Base-by-base conservation (phyloP, 83 land plant species). In the Picea mariana region DNA sequence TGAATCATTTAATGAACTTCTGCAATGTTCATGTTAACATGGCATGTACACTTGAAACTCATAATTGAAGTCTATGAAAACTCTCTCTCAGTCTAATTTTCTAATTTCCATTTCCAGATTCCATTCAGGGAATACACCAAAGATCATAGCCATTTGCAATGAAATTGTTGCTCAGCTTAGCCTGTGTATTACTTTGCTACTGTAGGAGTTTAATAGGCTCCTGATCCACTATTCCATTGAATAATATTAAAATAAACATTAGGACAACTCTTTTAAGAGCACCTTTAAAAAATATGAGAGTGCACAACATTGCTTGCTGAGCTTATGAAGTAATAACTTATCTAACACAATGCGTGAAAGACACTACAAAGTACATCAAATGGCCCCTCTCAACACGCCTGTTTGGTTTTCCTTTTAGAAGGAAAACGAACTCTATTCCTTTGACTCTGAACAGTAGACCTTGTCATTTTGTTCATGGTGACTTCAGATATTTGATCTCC, bases 241-340 rank as follows among this genome's bases (percentile, higher is more conserved):
- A 34, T 49, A 67, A 27, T 67, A 26, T 73, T 42, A 73, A 69
- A 47, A 73, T 73, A 73, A 73, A 21, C 59, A 55, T 47, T 58
- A 73, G n/a, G 42, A 13, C 16, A 12, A 38, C 75, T 18, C 59
- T 55, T 55, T 73, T 44, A 40, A 49, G 49, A 47, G 77, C 21
- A 9, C 16, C 77, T 73, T 55, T 13, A 73, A 73, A 42, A 73
- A 47, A 73, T 47, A 73, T 47, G 58, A 18, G 47, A 73, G 49
- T 73, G 59, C 27, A 40, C 77, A 47, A 20, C 55, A 73, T 73
- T 73, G 47, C 21, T 27, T 73, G 77, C 26, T 73, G 58, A 44
- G 23, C 26, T 73, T 47, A 23, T 67, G 58, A 73, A 47, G 49
- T 47, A 73, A 16, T 9, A 40, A 47, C 24, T 55, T 55, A 55